Percentiles rank a stretch among this genome's conserved stretches.
Conservation (phyloP, 768 basidiomycete species). For the Boletus subcaerulescens region DNA sequence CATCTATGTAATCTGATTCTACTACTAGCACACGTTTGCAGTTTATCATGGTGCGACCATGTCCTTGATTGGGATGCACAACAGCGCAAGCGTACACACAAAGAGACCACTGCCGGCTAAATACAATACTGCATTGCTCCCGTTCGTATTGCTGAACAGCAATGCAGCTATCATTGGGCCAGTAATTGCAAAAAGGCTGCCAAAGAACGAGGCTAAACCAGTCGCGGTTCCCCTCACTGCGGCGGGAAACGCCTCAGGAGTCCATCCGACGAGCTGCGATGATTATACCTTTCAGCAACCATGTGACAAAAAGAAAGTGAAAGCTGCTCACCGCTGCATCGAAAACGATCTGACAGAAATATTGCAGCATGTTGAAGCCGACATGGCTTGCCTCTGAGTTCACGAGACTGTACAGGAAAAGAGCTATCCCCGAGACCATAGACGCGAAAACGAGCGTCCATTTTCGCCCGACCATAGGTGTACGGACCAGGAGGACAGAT, state of each 20-base stretch:
- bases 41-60: slow-evolving; percentile 8
- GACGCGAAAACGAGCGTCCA: slow-evolving; percentile 18
- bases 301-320: neutral
- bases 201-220: slow-evolving; percentile 4
- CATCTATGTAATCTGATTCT: no score
- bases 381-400: slow-evolving; percentile 10
- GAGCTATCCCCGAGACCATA: neutral
- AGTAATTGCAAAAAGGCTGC: neutral
- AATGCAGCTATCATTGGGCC: slow-evolving; percentile 1
- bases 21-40: no score
- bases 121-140: slow-evolving; percentile 1
- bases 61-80: slow-evolving; percentile 7
- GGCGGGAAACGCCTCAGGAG: slow-evolving; percentile 14
- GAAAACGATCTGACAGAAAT: slow-evolving; percentile 12
- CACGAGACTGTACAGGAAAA: slow-evolving; percentile 10
- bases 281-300: neutral
- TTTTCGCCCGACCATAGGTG: slow-evolving; percentile 13
- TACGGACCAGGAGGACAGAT: slow-evolving; percentile 10
- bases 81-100: slow-evolving; percentile 1
- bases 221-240: slow-evolving; percentile 14
- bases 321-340: neutral
- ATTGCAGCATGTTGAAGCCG: slow-evolving; percentile 8
- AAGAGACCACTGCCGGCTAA: slow-evolving; percentile 8
- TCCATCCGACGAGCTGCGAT: slow-evolving; percentile 15
- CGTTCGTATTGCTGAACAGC: slow-evolving; percentile 1